These are phyloP conservation scores for Blakeslea trispora DNA, from an alignment of 371 early-diverging fungal genomes.

Conservation along the genomic window DNA sequence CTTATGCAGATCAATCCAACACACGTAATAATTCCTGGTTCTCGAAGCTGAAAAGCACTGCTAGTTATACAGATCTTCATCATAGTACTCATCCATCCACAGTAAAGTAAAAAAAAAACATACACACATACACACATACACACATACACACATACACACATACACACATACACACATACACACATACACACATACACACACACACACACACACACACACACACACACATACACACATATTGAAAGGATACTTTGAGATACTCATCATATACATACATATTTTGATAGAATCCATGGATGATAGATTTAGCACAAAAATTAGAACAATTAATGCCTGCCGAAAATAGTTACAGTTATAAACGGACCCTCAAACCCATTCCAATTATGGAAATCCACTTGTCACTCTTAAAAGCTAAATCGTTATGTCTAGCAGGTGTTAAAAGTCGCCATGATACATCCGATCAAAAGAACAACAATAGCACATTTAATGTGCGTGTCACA, in stretches of 20 bases:
- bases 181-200: too few relatives aligned
- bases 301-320: constrained; percentile 38
- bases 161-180: too few relatives aligned
- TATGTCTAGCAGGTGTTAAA: constrained; percentile 48
- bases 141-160: too few relatives aligned
- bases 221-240: too few relatives aligned
- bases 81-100: constrained; percentile 10
- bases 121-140: too few relatives aligned
- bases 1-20: constrained; percentile 56
- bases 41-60: constrained; percentile 29
- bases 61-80: constrained; percentile 1
- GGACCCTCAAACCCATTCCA: constrained; percentile 29
- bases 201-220: too few relatives aligned
- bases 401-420: constrained; percentile 40
- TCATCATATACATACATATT: constrained; percentile 5
- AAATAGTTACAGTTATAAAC: constrained; percentile 41
- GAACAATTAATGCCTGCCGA: constrained; percentile 46
- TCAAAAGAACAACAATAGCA: constrained; percentile 29
- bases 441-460: constrained; percentile 24
- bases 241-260: too few relatives aligned
- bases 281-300: constrained; percentile 16
- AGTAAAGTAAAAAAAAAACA: too few relatives aligned
- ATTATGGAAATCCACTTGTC: constrained; percentile 38
- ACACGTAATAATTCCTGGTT: constrained; percentile 44
- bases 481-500: constrained; percentile 64